A percentile compares a stretch with the other conserved stretches of the same genome.
These are phyloP conservation scores for Takakia lepidozioides DNA, from an alignment of 225 moss, liverwort and hornwort species.

Conservation along the genomic window DNA sequence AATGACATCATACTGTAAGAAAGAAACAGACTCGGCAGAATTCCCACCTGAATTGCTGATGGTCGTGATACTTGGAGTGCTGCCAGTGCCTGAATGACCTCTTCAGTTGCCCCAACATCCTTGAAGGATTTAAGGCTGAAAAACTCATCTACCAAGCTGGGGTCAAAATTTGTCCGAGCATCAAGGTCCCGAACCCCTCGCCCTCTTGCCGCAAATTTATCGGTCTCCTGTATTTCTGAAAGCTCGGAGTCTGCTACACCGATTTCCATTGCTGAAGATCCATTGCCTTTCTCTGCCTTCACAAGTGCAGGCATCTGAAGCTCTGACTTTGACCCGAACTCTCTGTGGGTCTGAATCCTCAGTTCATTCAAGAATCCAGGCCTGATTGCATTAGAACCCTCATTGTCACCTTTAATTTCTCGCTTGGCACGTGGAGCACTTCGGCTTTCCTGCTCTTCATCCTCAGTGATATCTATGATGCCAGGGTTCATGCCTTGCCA, in stretches of 20 bases:
- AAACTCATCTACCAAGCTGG: constrained; percentile 66
- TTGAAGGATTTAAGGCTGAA: constrained; percentile 72
- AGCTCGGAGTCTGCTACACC: no score
- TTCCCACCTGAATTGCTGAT: constrained; percentile 83
- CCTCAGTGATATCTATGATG: constrained; percentile 43
- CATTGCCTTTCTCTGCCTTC: no score
- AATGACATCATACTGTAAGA: no score
- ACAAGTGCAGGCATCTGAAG: constrained; percentile 17
- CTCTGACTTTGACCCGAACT: constrained; percentile 16
- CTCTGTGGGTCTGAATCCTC: constrained; percentile 60
- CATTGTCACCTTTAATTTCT: no score
- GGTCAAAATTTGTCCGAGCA: constrained; percentile 77
- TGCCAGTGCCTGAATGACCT: constrained; percentile 55
- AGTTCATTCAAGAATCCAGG: constrained; percentile 61
- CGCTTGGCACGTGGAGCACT: no score
- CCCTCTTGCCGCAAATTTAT: constrained; percentile 17
- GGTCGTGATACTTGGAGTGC: constrained; percentile 68
- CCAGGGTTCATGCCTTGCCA: constrained; percentile 44
- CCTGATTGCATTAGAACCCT: not conserved
- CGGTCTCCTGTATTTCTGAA: no score
- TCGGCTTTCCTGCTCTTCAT: no score
- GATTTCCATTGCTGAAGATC: no score
- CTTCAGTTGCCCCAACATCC: constrained; percentile 67
- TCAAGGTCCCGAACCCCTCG: constrained; percentile 62
- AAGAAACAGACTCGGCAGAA: no score